phyloP scores from a whole-genome alignment of 2,329 filamentous ascomycete species.

The Neonectria neomacrospora region DNA sequence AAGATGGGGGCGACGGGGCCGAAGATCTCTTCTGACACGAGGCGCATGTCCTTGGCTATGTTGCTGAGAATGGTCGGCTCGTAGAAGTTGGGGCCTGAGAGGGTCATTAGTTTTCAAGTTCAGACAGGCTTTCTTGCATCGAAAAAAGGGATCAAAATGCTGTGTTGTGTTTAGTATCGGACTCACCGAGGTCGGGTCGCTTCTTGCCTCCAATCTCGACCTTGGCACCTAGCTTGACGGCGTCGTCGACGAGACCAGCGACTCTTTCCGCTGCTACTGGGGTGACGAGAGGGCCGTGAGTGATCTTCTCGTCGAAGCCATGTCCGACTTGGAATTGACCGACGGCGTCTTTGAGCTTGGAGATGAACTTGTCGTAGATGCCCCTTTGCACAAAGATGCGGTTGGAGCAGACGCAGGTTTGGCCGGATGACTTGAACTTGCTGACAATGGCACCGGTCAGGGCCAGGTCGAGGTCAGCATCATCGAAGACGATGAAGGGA shows the following conservation, averaged over 20 bases:
- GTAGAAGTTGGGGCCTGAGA: conserved; percentile 70
- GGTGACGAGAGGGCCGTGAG: conserved; percentile 74
- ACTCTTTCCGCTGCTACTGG: conserved; percentile 66
- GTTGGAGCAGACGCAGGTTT: conserved; percentile 91
- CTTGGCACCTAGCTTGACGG: conserved; percentile 69
- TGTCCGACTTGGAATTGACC: conserved; percentile 75
- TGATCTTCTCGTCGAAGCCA: conserved; percentile 65
- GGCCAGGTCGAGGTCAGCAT: conserved; percentile 75
- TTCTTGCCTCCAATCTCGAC: conserved; percentile 71
- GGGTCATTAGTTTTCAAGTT: conserved; percentile 28
- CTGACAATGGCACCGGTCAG: conserved; percentile 73
- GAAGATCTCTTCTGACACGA: conserved; percentile 79
- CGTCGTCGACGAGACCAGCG: conserved; percentile 71
- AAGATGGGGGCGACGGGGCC: conserved; percentile 79
- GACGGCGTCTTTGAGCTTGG: conserved; percentile 73
- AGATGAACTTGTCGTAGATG: conserved; percentile 76
- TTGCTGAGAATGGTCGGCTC: conserved; percentile 76
- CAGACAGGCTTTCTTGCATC: background rate
- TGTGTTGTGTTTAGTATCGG: background rate
- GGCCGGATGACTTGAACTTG: conserved; percentile 90
- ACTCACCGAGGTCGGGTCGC: conserved; percentile 66
- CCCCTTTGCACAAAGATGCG: conserved; percentile 78
- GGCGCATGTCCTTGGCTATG: conserved; percentile 73
- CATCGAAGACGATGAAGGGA: conserved; percentile 82
- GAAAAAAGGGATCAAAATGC: background rate